These are phyloP conservation scores for Perkinsus olseni DNA, from an alignment of 169 alveolate species.

Conservation along the genomic window DNA sequence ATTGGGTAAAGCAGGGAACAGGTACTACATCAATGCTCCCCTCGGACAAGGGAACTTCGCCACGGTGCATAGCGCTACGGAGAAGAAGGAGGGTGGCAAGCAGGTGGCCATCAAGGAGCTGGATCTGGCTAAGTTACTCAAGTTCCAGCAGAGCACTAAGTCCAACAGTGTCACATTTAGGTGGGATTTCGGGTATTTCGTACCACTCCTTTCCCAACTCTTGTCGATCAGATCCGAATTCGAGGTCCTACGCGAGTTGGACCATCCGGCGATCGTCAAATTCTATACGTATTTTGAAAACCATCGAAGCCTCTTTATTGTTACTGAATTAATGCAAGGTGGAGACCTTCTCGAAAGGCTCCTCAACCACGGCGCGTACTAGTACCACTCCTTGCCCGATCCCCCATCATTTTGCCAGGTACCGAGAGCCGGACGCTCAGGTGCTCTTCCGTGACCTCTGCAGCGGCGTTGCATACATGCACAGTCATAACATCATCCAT, in stretches of 20 bases:
- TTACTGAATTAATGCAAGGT: constrained; percentile 22
- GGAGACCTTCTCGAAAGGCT: constrained; percentile 27
- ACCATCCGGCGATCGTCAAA: constrained; percentile 30
- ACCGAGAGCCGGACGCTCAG: neutral
- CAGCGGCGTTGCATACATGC: neutral
- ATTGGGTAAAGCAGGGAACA: neutral
- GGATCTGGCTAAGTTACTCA: neutral
- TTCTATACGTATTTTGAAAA: constrained; percentile 16
- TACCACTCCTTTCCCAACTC: neutral
- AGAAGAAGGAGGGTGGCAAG: neutral
- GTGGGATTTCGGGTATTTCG: neutral
- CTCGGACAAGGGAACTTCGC: neutral
- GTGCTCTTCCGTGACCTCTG: neutral
- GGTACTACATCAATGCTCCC: neutral
- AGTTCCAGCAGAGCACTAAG: neutral
- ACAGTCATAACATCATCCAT: neutral
- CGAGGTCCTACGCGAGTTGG: constrained; percentile 10
- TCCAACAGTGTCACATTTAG: neutral
- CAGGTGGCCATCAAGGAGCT: neutral
- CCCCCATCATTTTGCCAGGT: neutral
- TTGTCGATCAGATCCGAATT: constrained; percentile 9
- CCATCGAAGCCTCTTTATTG: constrained; percentile 6
- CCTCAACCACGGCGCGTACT: neutral
- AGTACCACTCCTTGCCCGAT: neutral
- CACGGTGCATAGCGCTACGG: neutral